Conservation (phyloP, 2,329 filamentous ascomycete species). For the Ceratocystis ficicola region DNA sequence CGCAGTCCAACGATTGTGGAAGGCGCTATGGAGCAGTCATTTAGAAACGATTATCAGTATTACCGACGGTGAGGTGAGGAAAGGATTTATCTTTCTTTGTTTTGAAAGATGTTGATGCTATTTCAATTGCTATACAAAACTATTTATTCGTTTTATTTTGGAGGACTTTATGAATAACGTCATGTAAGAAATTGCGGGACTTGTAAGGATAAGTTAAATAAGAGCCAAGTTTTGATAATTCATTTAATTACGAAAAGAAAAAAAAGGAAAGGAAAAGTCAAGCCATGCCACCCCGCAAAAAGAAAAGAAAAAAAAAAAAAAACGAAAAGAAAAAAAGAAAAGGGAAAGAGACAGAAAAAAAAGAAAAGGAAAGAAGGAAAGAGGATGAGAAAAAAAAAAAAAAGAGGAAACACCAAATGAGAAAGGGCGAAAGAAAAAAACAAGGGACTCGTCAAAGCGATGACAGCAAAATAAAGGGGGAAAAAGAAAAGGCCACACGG, state of each 20-base stretch:
- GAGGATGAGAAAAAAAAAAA: not conserved
- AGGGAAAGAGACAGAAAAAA: not conserved
- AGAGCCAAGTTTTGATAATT: too few species aligned
- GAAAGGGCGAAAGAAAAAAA: not conserved
- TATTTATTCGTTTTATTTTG: not conserved
- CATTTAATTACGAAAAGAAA: constrained; percentile 2
- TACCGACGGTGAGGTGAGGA: not conserved
- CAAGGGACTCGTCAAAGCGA: not conserved
- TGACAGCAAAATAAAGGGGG: not conserved
- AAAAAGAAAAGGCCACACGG: not conserved
- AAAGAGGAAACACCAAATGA: not conserved
- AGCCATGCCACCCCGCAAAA: not conserved
- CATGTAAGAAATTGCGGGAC: not conserved
- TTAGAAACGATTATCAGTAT: not conserved
- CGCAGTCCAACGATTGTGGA: constrained; percentile 9
- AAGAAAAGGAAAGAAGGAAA: not conserved
- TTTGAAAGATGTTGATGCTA: not conserved
- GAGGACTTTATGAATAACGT: not conserved
- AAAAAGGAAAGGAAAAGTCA: not conserved
- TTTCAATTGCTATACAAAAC: not conserved
- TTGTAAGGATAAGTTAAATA: not conserved
- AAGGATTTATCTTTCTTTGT: not conserved
- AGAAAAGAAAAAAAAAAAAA: not conserved
- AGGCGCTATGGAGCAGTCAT: constrained; percentile 4
- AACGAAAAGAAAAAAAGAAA: not conserved